Conservation (phyloP, 1,284 basidiomycete genomes). For the Ganoderma sp. region DNA sequence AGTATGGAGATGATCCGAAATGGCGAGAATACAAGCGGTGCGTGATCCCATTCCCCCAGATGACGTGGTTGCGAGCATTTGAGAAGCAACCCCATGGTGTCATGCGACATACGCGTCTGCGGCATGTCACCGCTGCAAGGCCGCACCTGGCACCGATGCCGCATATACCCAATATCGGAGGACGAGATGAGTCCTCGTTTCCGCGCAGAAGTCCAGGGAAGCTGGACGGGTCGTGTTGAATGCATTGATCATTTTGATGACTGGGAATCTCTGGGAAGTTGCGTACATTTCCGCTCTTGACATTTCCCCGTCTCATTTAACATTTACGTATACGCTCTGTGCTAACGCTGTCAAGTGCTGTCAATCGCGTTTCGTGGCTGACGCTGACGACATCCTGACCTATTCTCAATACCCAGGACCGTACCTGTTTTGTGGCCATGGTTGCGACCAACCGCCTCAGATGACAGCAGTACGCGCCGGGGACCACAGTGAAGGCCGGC, state of each 20-base stretch:
- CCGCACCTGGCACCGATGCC: slow-evolving; percentile 1
- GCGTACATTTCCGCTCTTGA: background rate
- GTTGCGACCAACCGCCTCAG: slow-evolving; percentile 15
- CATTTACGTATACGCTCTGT: background rate
- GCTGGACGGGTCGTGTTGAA: background rate
- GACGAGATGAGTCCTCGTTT: background rate
- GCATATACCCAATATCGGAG: slow-evolving; percentile 5
- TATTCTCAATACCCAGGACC: slow-evolving; percentile 27
- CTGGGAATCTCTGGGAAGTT: background rate
- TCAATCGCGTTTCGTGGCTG: slow-evolving; percentile 7
- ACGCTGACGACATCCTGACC: background rate
- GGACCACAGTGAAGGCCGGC: slow-evolving; percentile 7
- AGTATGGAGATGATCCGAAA: slow-evolving; percentile 64
- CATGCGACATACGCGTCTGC: background rate
- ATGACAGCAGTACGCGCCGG: slow-evolving; percentile 5
- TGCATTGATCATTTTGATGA: background rate
- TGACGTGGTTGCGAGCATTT: background rate
- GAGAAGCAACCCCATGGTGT: slow-evolving; percentile 1
- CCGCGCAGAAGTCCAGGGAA: background rate
- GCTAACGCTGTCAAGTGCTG: background rate
- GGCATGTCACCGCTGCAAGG: background rate
- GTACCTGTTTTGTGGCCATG: slow-evolving; percentile 50
- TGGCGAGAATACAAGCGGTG: slow-evolving; percentile 75
- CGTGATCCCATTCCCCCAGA: slow-evolving; percentile 25
- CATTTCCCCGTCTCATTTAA: background rate